phyloP scores from a whole-genome alignment of 2,329 filamentous ascomycete species.

The Ciborinia camelliae region DNA sequence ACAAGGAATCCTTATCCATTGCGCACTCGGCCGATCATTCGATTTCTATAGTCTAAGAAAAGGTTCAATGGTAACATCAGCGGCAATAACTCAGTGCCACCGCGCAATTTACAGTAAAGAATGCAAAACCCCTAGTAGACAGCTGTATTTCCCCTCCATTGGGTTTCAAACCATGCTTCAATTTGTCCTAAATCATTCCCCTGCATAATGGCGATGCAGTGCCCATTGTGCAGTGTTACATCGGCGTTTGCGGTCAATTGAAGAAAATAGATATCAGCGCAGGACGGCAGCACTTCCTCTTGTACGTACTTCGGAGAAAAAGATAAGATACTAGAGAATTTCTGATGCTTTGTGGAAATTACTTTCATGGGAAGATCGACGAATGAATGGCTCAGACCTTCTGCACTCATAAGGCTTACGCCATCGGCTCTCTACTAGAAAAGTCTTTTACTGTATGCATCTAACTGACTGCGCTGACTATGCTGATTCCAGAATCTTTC shows the following conservation, averaged over 20 bases:
- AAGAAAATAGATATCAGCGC: not conserved
- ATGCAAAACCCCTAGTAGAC: not conserved
- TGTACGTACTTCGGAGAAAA: constrained; percentile 7
- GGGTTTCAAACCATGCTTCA: not conserved
- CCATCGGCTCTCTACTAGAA: not conserved
- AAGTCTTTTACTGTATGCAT: not conserved
- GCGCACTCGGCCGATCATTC: not conserved
- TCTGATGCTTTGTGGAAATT: constrained; percentile 6
- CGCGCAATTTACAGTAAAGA: not conserved
- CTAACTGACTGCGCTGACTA: not conserved
- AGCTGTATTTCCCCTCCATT: not conserved
- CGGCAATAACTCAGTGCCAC: not conserved
- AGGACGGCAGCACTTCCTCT: not conserved
- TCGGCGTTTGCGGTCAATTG: not conserved
- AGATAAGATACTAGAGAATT: constrained; percentile 3
- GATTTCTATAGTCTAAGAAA: not conserved
- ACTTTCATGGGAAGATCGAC: not conserved
- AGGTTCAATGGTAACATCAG: not conserved
- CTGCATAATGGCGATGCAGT: constrained; percentile 1
- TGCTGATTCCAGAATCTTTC: not conserved
- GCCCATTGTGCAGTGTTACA: not conserved
- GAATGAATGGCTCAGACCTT: constrained; percentile 10
- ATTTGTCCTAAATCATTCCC: not conserved
- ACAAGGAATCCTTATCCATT: too few species aligned
- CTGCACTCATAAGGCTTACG: constrained; percentile 1